Conservation (phyloP, 2,329 filamentous ascomycete species). For the Aotearoamyces nothofagi region DNA sequence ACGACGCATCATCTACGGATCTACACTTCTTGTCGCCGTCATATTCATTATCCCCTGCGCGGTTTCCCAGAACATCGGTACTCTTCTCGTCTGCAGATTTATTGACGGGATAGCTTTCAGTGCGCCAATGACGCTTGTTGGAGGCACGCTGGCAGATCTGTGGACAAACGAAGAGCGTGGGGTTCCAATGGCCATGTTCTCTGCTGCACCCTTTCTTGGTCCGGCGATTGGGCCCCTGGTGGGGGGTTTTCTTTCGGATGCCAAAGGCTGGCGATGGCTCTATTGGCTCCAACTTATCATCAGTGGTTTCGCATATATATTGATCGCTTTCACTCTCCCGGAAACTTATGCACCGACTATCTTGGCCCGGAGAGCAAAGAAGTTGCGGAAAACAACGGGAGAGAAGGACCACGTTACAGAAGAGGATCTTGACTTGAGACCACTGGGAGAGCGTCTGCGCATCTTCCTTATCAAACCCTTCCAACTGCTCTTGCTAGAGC, state of each 20-base stretch:
- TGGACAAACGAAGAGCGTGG: constrained; percentile 74
- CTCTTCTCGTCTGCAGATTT: constrained; percentile 58
- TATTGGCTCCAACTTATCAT: constrained; percentile 82
- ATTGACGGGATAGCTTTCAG: constrained; percentile 78
- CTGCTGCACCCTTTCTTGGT: constrained; percentile 68
- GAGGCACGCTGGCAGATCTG: constrained; percentile 70
- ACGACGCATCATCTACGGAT: constrained; percentile 49
- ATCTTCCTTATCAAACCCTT: constrained; percentile 73
- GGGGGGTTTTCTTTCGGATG: constrained; percentile 62
- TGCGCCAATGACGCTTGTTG: constrained; percentile 75
- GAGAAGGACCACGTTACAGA: constrained; percentile 60
- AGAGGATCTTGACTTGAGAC: constrained; percentile 60
- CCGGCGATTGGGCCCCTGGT: constrained; percentile 64
- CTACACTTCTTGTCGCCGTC: constrained; percentile 37
- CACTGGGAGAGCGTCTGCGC: constrained; percentile 50
- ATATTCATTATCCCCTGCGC: constrained; percentile 73
- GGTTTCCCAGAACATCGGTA: constrained; percentile 59
- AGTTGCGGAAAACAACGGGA: constrained; percentile 54
- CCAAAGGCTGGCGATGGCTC: constrained; percentile 64
- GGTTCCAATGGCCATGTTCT: constrained; percentile 77
- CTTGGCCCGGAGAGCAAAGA: constrained; percentile 52
- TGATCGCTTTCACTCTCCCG: constrained; percentile 79
- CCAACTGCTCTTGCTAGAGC: constrained; percentile 70
- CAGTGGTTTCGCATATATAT: constrained; percentile 49
- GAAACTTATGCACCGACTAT: constrained; percentile 80